Base-by-base conservation (phyloP, 2,329 filamentous ascomycete genomes). In the Aureobasidium sp. region DNA sequence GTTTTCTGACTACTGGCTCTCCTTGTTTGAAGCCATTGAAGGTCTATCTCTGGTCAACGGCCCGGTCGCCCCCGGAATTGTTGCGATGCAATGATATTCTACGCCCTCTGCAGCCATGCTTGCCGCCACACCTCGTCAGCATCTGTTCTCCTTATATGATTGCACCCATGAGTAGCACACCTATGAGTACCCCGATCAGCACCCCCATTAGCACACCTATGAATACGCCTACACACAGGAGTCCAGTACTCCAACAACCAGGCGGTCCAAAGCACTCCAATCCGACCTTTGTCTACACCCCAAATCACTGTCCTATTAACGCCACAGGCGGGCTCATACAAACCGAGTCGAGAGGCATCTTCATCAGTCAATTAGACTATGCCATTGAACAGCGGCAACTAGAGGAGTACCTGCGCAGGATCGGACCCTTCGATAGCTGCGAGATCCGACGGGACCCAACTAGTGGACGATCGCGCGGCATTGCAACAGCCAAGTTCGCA, bases 311-410 rank as follows among this genome's bases (percentile, higher is more conserved):
- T 23, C 51, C 51, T 13, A 27, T 62, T 26, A 62, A 62, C n/a
- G 44, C 52, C 34, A 37, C 51, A 20, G 23, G 36, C 7, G 61
- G 61, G 17, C 46, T 51, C 15, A 44, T 62, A 12, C 34, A 36
- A 12, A 58, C 52, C 9, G 44, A 62, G 27, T 48, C 51, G 10
- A 52, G 27, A 51, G 44, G 61, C 13, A 57, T 62, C 42, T 62
- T 62, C 52, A 57, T 62, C 15, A 48, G 29, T 26, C 41, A 56
- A n/a, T 36, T 62, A 12, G 61, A 62, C 36, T 62, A 48, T 42
- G 44, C 29, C 10, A 15, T 62, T 27, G 37, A 47, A 26, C 51
- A 48, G 42, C 51, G 42, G 39, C 51, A 56, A 20, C 61, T 62
- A 39, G 36, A 57, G 27, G 52, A 51, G 27, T 42, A 48, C 36